phyloP scores from a whole-genome alignment of 2,329 filamentous ascomycete genomes.

The Fusarium anguioides region DNA sequence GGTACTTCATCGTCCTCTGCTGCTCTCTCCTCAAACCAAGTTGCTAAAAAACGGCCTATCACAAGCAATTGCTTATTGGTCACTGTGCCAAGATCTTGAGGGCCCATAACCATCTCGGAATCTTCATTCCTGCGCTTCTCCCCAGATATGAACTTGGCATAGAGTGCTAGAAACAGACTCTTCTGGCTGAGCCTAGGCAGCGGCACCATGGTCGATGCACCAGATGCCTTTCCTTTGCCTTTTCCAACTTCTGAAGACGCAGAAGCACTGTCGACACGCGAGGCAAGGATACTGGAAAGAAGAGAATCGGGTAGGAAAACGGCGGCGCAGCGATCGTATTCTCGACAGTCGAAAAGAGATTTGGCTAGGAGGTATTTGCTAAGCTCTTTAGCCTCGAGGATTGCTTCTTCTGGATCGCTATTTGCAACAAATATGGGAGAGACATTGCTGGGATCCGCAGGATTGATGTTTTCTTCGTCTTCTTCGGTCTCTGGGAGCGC shows the following conservation, averaged over 20 bases:
- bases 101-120: conserved; percentile 95
- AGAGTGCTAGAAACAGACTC: conserved; percentile 89
- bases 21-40: conserved; percentile 79
- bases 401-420: conserved; percentile 76
- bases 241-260: conserved; percentile 66
- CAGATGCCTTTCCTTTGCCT: conserved; percentile 61
- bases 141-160: conserved; percentile 91
- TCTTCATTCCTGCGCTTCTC: conserved; percentile 98
- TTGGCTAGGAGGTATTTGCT: conserved; percentile 91
- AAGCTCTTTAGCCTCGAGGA: conserved; percentile 81
- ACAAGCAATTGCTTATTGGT: conserved; percentile 85
- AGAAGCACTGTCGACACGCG: conserved; percentile 54
- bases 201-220: conserved; percentile 39
- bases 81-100: conserved; percentile 86
- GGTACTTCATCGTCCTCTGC: conserved; percentile 67
- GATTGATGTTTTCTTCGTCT: conserved; percentile 59
- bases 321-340: conserved; percentile 92
- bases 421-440: conserved; percentile 65
- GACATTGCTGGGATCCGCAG: conserved; percentile 53
- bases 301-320: conserved; percentile 87
- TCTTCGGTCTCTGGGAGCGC: conserved; percentile 75
- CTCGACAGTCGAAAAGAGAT: conserved; percentile 92
- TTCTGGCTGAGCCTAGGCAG: conserved; percentile 82
- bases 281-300: conserved; percentile 71
- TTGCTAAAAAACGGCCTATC: conserved; percentile 79